These are phyloP conservation scores for Plectosphaerella cucumerina DNA, from an alignment of 2,329 filamentous ascomycete genomes.

Conservation along the genomic window DNA sequence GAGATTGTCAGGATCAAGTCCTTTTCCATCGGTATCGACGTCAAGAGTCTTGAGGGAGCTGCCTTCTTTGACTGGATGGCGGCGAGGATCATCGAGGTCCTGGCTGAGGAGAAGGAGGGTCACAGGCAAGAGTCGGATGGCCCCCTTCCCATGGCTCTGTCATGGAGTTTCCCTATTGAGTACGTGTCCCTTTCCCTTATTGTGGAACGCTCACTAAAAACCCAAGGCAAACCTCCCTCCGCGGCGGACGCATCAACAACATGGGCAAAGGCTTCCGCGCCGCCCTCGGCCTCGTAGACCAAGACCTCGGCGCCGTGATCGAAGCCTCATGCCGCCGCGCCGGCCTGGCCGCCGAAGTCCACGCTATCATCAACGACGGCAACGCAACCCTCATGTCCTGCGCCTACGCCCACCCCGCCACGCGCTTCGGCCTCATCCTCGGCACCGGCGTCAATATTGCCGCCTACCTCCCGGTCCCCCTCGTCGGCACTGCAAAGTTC, in stretches of 20 bases:
- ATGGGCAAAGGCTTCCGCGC: slow-evolving; percentile 67
- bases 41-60: slow-evolving; percentile 55
- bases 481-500: slow-evolving; percentile 53
- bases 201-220: slow-evolving; percentile 4
- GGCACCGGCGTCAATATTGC: slow-evolving; percentile 66
- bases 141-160: slow-evolving; percentile 53
- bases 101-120: slow-evolving; percentile 34
- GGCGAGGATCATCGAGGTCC: slow-evolving; percentile 51
- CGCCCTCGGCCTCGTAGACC: slow-evolving; percentile 50
- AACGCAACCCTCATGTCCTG: slow-evolving; percentile 62
- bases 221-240: slow-evolving; percentile 57
- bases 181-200: slow-evolving; percentile 31
- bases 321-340: slow-evolving; percentile 45
- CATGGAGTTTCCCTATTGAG: slow-evolving; percentile 70
- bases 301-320: slow-evolving; percentile 57
- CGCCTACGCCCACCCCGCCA: slow-evolving; percentile 54
- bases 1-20: slow-evolving; percentile 50
- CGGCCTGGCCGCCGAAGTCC: slow-evolving; percentile 51
- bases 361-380: slow-evolving; percentile 63
- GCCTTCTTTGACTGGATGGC: slow-evolving; percentile 69
- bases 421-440: slow-evolving; percentile 60
- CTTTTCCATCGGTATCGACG: slow-evolving; percentile 51
- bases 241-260: slow-evolving; percentile 51
- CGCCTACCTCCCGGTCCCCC: slow-evolving; percentile 56
- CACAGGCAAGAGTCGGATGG: slow-evolving; percentile 20